These are phyloP conservation scores for Dryas alaskensis DNA, from an alignment of 306 rosid genomes.

Conservation along the genomic window DNA sequence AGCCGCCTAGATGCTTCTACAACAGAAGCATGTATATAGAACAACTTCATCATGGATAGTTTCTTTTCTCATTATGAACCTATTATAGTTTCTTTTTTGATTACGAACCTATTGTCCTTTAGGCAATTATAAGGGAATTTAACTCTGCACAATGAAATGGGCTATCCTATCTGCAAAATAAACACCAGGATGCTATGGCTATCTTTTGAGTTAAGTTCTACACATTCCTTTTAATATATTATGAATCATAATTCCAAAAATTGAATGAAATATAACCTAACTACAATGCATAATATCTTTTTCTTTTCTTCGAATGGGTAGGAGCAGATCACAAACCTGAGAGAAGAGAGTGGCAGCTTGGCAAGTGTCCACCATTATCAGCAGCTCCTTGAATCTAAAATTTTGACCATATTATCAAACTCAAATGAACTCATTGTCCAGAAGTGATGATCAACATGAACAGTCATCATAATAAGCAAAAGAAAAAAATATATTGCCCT, in stretches of 20 bases:
- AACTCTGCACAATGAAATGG: not conserved
- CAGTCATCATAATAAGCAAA: not conserved
- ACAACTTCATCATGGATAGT: not conserved
- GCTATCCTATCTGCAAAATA: not conserved
- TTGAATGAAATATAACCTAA: not conserved
- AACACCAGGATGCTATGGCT: not conserved
- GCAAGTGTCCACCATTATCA: constrained; percentile 97
- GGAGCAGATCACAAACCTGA: constrained; percentile 55
- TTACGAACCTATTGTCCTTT: not conserved
- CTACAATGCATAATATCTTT: not conserved
- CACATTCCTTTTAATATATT: not conserved
- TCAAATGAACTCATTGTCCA: constrained; percentile 26
- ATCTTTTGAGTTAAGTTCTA: not conserved
- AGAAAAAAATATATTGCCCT: not conserved
- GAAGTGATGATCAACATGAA: constrained; percentile 6
- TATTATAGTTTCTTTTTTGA: not conserved
- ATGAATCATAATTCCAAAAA: not conserved
- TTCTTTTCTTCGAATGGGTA: not conserved
- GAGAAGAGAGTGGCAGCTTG: constrained; percentile 96
- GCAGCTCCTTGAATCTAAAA: constrained; percentile 93
- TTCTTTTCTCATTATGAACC: not conserved
- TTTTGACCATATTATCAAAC: constrained; percentile 19
- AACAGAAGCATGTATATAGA: not conserved
- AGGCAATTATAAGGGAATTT: not conserved
- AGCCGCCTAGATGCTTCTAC: no score